These are phyloP conservation scores for Exutisphaerella laricina DNA, from an alignment of 2,329 filamentous ascomycete genomes.

Conservation along the genomic window DNA sequence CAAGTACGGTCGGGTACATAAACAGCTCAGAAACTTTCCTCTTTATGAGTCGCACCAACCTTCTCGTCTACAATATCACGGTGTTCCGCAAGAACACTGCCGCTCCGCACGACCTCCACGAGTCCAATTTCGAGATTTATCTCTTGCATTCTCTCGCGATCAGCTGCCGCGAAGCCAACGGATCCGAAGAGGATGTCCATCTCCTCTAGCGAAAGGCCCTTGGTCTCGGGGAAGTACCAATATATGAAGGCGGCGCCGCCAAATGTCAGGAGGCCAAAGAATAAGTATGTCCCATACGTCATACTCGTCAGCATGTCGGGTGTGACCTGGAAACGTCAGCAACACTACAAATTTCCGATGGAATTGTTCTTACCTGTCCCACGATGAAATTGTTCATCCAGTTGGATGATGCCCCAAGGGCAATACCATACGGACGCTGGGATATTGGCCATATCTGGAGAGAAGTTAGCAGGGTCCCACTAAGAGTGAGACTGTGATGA, in stretches of 20 bases:
- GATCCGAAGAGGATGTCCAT: slow-evolving; percentile 32
- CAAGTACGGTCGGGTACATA: too few species aligned
- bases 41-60: slow-evolving; percentile 12
- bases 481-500: too few species aligned
- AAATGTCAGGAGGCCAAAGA: slow-evolving; percentile 62
- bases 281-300: slow-evolving; percentile 64
- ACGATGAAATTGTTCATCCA: slow-evolving; percentile 49
- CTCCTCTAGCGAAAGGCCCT: slow-evolving; percentile 45
- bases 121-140: slow-evolving; percentile 67
- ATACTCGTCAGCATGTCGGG: slow-evolving; percentile 61
- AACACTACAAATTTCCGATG: too few species aligned
- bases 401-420: slow-evolving; percentile 53
- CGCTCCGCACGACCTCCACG: slow-evolving; percentile 30
- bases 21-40: slow-evolving; percentile 3
- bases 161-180: slow-evolving; percentile 60
- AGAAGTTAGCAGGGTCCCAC: too few species aligned
- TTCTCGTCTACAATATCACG: slow-evolving; percentile 17
- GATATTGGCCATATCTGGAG: slow-evolving; percentile 70
- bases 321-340: slow-evolving; percentile 35
- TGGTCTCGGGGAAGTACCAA: slow-evolving; percentile 53
- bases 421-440: slow-evolving; percentile 64
- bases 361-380: too few species aligned
- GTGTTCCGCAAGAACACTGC: slow-evolving; percentile 13
- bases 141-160: slow-evolving; percentile 65
- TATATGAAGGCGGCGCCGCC: slow-evolving; percentile 53